phyloP scores from a whole-genome alignment of 306 rosid species.

The Prunus mongolica region DNA sequence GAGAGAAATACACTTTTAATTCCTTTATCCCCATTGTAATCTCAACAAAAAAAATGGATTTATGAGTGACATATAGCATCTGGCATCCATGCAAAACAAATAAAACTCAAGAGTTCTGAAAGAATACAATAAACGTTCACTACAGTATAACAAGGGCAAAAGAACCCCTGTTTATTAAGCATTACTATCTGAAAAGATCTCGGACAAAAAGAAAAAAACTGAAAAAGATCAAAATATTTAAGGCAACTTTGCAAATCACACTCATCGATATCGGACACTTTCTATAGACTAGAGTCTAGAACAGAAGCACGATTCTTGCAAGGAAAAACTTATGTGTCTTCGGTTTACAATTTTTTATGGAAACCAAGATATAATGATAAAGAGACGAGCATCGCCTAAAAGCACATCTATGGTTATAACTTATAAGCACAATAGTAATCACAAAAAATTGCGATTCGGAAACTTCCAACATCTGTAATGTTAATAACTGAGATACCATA shows the following conservation, averaged over 20 bases:
- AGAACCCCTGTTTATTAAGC: not conserved
- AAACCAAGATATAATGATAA: not conserved
- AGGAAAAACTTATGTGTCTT: not conserved
- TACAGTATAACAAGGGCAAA: not conserved
- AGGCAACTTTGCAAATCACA: not conserved
- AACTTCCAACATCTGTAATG: not conserved
- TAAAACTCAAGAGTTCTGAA: not conserved
- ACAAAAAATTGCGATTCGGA: not conserved
- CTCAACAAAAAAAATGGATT: not conserved
- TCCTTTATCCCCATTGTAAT: not conserved
- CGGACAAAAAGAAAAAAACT: too few relatives aligned
- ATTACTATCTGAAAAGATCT: not conserved
- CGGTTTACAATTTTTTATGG: not conserved
- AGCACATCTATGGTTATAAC: not conserved
- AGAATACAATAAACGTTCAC: not conserved
- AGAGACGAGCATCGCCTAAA: not conserved
- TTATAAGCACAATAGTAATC: not conserved
- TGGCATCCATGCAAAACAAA: not conserved
- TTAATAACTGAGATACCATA: not conserved
- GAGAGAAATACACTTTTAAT: not conserved
- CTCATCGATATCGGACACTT: not conserved
- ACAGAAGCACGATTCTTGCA: not conserved
- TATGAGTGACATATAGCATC: not conserved
- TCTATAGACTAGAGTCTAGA: not conserved
- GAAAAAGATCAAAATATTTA: not conserved